phyloP scores from a whole-genome alignment of 192 early-diverging fungal species.

The Martensiomyces pterosporus region DNA sequence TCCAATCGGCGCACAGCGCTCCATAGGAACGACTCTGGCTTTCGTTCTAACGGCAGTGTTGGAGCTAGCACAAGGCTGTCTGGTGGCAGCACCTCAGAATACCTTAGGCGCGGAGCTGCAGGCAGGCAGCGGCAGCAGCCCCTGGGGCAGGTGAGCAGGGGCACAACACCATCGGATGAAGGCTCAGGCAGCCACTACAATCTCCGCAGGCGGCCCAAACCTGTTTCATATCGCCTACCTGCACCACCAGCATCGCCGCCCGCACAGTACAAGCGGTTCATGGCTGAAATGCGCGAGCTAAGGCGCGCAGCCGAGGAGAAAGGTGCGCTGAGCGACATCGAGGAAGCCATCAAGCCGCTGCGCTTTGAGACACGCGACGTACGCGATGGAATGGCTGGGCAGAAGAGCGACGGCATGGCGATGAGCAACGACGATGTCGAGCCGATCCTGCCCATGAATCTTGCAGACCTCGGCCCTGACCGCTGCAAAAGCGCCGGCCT shows the following conservation, averaged over 20 bases:
- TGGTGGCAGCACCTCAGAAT: too few species aligned
- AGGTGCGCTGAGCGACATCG: constrained; percentile 1
- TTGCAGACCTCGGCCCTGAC: constrained; percentile 16
- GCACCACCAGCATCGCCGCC: neutral
- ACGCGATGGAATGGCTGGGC: too few species aligned
- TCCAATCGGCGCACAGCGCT: too few species aligned
- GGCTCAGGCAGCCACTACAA: too few species aligned
- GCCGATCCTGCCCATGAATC: constrained; percentile 17
- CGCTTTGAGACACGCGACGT: too few species aligned
- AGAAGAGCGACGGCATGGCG: neutral
- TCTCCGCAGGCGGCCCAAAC: constrained; percentile 3
- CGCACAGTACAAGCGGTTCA: neutral
- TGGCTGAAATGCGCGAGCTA: neutral
- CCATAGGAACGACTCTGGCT: too few species aligned
- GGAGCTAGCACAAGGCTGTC: too few species aligned
- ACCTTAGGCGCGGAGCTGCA: too few species aligned
- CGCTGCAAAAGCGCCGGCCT: constrained; percentile 17
- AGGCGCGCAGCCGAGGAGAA: constrained; percentile 6
- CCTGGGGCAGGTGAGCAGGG: neutral
- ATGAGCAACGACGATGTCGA: constrained; percentile 12
- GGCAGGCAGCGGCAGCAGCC: neutral
- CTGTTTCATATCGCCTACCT: constrained; percentile 8
- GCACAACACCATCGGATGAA: too few species aligned
- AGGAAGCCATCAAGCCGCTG: constrained; percentile 2
- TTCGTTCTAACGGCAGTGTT: too few species aligned